Conservation (phyloP, 768 basidiomycete species). For the Rubroboletus satanas region DNA sequence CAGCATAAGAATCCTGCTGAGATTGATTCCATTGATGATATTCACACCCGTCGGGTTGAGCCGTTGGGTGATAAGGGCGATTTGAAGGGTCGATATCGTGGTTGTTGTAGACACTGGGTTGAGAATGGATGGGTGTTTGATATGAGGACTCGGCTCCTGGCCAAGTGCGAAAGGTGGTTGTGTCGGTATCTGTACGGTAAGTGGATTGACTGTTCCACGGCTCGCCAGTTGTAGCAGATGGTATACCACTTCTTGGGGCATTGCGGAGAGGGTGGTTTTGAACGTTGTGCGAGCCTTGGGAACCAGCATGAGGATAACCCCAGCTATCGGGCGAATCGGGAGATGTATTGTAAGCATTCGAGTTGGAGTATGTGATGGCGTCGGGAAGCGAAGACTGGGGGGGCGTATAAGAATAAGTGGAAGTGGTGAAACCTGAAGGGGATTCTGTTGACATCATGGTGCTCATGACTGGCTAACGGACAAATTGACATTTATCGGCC, state of each 20-base stretch:
- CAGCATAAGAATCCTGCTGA: constrained; percentile 24
- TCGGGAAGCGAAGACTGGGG: constrained; percentile 40
- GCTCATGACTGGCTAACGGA: constrained; percentile 30
- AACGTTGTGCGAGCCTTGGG: constrained; percentile 38
- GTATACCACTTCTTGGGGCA: constrained; percentile 23
- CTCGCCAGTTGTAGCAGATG: constrained; percentile 14
- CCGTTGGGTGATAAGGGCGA: constrained; percentile 28
- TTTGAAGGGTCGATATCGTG: constrained; percentile 42
- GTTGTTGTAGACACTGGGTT: constrained; percentile 22
- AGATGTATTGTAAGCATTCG: constrained; percentile 41
- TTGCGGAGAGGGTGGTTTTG: constrained; percentile 48
- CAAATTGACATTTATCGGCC: background rate
- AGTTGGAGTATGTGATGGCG: constrained; percentile 38
- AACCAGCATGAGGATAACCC: constrained; percentile 43
- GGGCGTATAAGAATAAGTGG: constrained; percentile 45
- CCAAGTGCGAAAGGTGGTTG: constrained; percentile 50
- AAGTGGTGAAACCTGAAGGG: constrained; percentile 38
- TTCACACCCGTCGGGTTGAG: constrained; percentile 39
- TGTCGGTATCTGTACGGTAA: constrained; percentile 29
- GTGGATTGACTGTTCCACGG: constrained; percentile 22
- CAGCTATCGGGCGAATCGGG: constrained; percentile 49
- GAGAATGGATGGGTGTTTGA: constrained; percentile 28
- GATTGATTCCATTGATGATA: constrained; percentile 28
- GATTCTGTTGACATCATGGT: constrained; percentile 37
- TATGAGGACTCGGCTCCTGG: constrained; percentile 38